Base-by-base conservation (phyloP, 148 eudicot genomes). In the Fagopyrum homotropicum region DNA sequence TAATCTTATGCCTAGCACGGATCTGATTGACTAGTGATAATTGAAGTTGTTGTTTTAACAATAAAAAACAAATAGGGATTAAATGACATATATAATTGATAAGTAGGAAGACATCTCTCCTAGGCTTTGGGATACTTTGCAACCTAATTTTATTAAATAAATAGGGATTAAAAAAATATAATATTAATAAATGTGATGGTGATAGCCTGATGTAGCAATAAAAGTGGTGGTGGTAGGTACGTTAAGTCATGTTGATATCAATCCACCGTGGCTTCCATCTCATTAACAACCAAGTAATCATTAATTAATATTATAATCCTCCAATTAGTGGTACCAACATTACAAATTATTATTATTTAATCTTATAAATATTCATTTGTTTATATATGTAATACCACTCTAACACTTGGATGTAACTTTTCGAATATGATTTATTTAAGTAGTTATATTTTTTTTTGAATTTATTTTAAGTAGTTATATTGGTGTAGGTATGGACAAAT, bases 231-330 rank as follows among this genome's bases (percentile, higher is more conserved):
- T 63, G 46, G 71, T 61, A 15, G 71, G 46, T 14, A 66, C 35
- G 17, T 55, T 15, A 29, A 61, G 35, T 59, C 71, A 40, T 66
- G 19, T 66, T 35, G 19, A 14, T 40, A 14, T 35, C 70, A 5
- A 35, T 66, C 71, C 71, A 66, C 46, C 71, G 5, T 66, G 46
- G 71, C 71, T 9, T 35, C 71, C 71, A 66, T 66, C 46, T 66
- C 46, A 40, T 66, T 4, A 35, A 6, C 71, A 66, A 61, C 16
- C 35, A 29, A 9, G 35, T 30, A 61, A 61, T 61, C 8, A 8
- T 61, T 61, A 61, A 9, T 26, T 61, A 61, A 61, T 61, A 12
- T 29, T 61, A 43, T 43, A 61, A 61, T 30, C 68, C 29, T 61
- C 29, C 68, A 29, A 22, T 61, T 61, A 61, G 68, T 35, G 70